These are phyloP conservation scores for Solanum hybrid DNA, from an alignment of 305 asterid genomes.

Conservation along the genomic window DNA sequence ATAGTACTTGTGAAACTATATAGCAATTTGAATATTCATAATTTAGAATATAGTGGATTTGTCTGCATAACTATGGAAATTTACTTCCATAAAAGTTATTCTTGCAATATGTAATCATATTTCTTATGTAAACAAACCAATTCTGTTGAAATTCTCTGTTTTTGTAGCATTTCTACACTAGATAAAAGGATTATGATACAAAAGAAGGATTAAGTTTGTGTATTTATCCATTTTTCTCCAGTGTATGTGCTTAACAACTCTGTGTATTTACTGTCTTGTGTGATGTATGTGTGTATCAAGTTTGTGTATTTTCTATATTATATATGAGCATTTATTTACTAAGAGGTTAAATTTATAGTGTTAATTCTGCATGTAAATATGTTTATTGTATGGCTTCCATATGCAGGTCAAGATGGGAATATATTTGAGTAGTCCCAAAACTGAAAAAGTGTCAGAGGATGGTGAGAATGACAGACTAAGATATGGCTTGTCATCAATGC, in stretches of 20 bases:
- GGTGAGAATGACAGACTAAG: constrained; percentile 72
- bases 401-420: constrained; percentile 71
- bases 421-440: constrained; percentile 81
- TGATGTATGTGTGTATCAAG: background rate
- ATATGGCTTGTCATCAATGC: constrained; percentile 86
- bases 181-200: background rate
- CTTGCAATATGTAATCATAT: background rate
- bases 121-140: background rate
- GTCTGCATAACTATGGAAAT: background rate
- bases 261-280: background rate
- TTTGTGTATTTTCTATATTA: background rate
- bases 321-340: background rate
- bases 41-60: background rate
- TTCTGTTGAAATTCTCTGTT: background rate
- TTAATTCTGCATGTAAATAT: background rate
- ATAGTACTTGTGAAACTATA: background rate
- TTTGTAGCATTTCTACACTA: background rate
- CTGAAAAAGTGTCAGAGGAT: constrained; percentile 68
- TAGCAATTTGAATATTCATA: background rate
- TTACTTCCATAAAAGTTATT: background rate
- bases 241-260: background rate
- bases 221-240: background rate
- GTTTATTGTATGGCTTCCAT: background rate
- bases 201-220: background rate
- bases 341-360: background rate